A percentile compares a stretch with the other conserved stretches of the same genome.
These are phyloP conservation scores for Byssochlamys sp. DNA, from an alignment of 2,329 filamentous ascomycete genomes.

Conservation along the genomic window DNA sequence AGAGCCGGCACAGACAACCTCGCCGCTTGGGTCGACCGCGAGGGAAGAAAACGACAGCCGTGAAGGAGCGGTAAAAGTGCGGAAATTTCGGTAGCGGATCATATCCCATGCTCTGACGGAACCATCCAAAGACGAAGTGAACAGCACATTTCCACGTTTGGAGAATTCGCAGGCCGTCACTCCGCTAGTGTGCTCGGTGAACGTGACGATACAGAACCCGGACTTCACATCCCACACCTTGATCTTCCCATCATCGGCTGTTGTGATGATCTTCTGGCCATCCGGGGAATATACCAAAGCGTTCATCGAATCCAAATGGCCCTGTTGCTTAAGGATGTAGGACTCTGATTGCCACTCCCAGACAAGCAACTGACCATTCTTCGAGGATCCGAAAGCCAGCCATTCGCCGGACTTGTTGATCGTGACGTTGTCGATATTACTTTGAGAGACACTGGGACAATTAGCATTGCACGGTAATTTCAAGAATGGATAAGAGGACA, in stretches of 20 bases:
- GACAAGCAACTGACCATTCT: slow-evolving; percentile 87
- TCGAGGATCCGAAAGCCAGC: slow-evolving; percentile 92
- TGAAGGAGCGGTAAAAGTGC: slow-evolving; percentile 89
- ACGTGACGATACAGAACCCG: slow-evolving; percentile 95
- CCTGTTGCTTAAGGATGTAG: slow-evolving; percentile 95
- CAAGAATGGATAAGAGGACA: slow-evolving; percentile 1
- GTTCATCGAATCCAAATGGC: slow-evolving; percentile 94
- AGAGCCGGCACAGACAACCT: slow-evolving; percentile 90
- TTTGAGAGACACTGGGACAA: slow-evolving; percentile 75
- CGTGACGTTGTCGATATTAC: slow-evolving; percentile 87
- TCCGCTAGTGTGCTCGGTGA: slow-evolving; percentile 89
- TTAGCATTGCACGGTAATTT: slow-evolving; percentile 1
- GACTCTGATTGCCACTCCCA: slow-evolving; percentile 99
- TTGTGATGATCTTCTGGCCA: slow-evolving; percentile 83
- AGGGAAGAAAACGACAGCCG: slow-evolving; percentile 85
- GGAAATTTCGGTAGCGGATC: slow-evolving; percentile 89
- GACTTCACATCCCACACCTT: slow-evolving; percentile 97
- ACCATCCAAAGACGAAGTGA: slow-evolving; percentile 88
- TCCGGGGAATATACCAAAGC: slow-evolving; percentile 86
- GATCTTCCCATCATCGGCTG: slow-evolving; percentile 92
- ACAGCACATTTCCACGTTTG: slow-evolving; percentile 88
- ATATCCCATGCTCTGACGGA: slow-evolving; percentile 94
- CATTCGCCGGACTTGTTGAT: slow-evolving; percentile 93
- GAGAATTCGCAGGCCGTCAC: slow-evolving; percentile 90
- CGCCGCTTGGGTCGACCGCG: slow-evolving; percentile 92